Base-by-base conservation (phyloP, 768 basidiomycete species). In the Dictyophora rubrovolvata region DNA sequence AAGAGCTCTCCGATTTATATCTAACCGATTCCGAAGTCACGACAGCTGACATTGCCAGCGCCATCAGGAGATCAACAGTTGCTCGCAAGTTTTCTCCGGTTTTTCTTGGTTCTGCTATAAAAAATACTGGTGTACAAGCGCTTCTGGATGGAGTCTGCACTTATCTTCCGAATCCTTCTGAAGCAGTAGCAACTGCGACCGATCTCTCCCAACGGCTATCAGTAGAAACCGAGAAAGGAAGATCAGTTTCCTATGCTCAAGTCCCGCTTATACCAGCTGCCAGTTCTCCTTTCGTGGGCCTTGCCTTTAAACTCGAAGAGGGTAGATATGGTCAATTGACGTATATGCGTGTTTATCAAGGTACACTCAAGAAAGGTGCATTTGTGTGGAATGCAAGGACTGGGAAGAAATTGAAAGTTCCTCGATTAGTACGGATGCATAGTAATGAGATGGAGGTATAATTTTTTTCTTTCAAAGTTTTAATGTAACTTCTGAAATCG, bases 281-380 rank as follows among this genome's bases (percentile, higher is more conserved):
- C 0, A 79, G 83, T 28, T 90, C 90, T 0, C 91, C 94, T 3
- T 77, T 98, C 28, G 88, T 99, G 60, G 94, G 89, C 8, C 75
- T 99, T 53, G 96, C 96, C 12, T 99, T 99, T 81, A 99, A 99
- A 75, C 77, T 99, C 49, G 96, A 99, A 71, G 96, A 99, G 75
- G 94, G 95, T 4, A 80, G 90, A 21, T 99, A 90, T 68, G 96
- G 96, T 10, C 96, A 99, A 72, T 74, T 99, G 68, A 99, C 96
- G 0, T 99, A 99, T 71, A 93, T 99, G 84, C 79, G 96, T 18
- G 89, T 99, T 57, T 99, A 99, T 67, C 96, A 98, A 70, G 96
- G 96, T 33, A 89, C 83, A 42, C 71, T 99, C 70, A 93, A 86
- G 74, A 89, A 89, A 72, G 83, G 89, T 1, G 81, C 79, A 63